phyloP scores from a whole-genome alignment of 805 yeast genomes.

The Ogataea salicorniae region DNA sequence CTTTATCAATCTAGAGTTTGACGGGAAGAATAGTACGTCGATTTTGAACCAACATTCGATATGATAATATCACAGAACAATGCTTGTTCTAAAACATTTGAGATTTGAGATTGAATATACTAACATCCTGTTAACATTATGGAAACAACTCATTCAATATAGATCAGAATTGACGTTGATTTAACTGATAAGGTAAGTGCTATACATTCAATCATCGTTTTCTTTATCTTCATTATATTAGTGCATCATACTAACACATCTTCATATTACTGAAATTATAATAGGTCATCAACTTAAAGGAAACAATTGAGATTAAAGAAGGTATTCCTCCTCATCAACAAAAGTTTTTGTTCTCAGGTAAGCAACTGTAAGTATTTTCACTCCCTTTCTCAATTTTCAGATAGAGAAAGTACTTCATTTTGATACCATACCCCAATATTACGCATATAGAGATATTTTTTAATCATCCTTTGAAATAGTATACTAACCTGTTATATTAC shows the following conservation, averaged over 20 bases:
- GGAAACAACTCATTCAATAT: not conserved
- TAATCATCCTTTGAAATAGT: too few relatives aligned
- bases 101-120: not conserved
- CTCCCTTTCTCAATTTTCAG: too few relatives aligned
- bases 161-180: constrained; percentile 71
- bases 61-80: not conserved
- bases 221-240: not conserved
- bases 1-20: constrained; percentile 41
- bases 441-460: too few relatives aligned
- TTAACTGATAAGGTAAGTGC: constrained; percentile 56
- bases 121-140: not conserved
- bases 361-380: constrained; percentile 63
- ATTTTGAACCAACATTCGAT: not conserved
- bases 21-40: constrained; percentile 68
- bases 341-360: constrained; percentile 83
- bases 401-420: too few relatives aligned
- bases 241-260: constrained; percentile 22
- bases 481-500: constrained; percentile 1
- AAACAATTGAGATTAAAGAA: constrained; percentile 89
- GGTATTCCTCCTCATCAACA: constrained; percentile 98
- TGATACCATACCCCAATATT: too few relatives aligned
- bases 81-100: too few relatives aligned
- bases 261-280: constrained; percentile 12
- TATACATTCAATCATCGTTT: not conserved
- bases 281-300: constrained; percentile 61